Conservation (phyloP, 805 yeast species). For the Candida nemodendra region DNA sequence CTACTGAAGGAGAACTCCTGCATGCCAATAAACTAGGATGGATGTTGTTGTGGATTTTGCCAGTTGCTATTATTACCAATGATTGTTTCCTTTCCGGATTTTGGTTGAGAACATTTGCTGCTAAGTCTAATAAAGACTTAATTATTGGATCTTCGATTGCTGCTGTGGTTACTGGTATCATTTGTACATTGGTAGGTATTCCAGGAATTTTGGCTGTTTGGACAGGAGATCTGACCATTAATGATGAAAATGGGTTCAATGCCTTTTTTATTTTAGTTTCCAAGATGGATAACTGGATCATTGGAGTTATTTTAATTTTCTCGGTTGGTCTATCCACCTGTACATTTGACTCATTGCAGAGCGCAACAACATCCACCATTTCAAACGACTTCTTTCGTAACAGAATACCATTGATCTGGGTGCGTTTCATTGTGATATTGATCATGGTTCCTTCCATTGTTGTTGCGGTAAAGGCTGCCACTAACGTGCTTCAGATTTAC, state of each 20-base stretch:
- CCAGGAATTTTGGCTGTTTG: constrained; percentile 90
- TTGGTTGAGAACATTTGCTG: constrained; percentile 93
- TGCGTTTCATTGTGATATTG: constrained; percentile 66
- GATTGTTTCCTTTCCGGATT: constrained; percentile 90
- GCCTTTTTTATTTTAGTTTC: constrained; percentile 72
- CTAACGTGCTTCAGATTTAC: constrained; percentile 81
- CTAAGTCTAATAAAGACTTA: constrained; percentile 72
- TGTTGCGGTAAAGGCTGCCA: constrained; percentile 78
- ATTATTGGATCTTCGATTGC: constrained; percentile 76
- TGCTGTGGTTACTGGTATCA: constrained; percentile 57
- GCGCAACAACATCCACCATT: constrained; percentile 83
- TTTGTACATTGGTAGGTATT: constrained; percentile 72
- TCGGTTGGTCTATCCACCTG: constrained; percentile 76
- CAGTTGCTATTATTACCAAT: constrained; percentile 85
- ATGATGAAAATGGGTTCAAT: constrained; percentile 56
- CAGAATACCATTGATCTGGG: constrained; percentile 62
- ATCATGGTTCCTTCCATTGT: constrained; percentile 87
- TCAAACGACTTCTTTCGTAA: constrained; percentile 90
- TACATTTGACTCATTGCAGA: constrained; percentile 84
- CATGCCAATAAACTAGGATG: constrained; percentile 75
- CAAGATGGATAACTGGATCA: constrained; percentile 80
- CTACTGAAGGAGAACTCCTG: constrained; percentile 64
- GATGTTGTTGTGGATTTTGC: constrained; percentile 82
- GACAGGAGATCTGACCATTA: constrained; percentile 65
- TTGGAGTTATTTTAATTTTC: constrained; percentile 79